Base-by-base conservation (phyloP, 176 grass and related monocot species). In the Stipa capillata region DNA sequence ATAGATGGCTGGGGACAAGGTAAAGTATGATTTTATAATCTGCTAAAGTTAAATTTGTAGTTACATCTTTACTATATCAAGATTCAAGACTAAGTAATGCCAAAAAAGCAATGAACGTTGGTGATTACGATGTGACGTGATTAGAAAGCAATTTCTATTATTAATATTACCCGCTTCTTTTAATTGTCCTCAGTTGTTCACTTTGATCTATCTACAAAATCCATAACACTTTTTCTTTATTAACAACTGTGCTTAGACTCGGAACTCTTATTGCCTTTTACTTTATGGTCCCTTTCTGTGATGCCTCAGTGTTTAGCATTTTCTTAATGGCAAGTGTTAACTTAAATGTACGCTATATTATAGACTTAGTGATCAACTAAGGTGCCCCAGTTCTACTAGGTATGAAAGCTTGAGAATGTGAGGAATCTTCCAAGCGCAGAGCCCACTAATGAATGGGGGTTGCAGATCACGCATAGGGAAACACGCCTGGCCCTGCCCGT, bases 341-440 rank as follows among this genome's bases (percentile, higher is more conserved):
- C 41, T 82, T 84, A 79, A 82, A 89, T 78, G 72, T 65, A 76
- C 69, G 63, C 29, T 82, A 87, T 76, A 85, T 76, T 68, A 51
- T 91, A 89, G 86, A 81, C 86, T 64, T 86, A 87, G 91, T 89
- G 80, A 91, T 91, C 69, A 86, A 77, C 79, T 89, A 87, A 68
- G 77, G 43, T 85, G 85, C 63, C n/a, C 50, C 74, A 62, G 82
- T 89, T 82, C 14, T 85, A 65, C 37, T 65, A 70, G 78, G 79
- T 89, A 66, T 85, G 77, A 92, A 89, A 76, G 82, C 35, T 65
- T 24, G 41, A 75, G 86, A 84, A 87, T 84, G 79, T 59, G 79
- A 73, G 80, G 92, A 87, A 91, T 94, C 89, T 91, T 84, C 76
- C 77, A 87, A 81, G 57, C 78, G 11, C 57, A 69, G 49, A 89